Base-by-base conservation (phyloP, 768 basidiomycete species). In the Boletus pseudopeckii region DNA sequence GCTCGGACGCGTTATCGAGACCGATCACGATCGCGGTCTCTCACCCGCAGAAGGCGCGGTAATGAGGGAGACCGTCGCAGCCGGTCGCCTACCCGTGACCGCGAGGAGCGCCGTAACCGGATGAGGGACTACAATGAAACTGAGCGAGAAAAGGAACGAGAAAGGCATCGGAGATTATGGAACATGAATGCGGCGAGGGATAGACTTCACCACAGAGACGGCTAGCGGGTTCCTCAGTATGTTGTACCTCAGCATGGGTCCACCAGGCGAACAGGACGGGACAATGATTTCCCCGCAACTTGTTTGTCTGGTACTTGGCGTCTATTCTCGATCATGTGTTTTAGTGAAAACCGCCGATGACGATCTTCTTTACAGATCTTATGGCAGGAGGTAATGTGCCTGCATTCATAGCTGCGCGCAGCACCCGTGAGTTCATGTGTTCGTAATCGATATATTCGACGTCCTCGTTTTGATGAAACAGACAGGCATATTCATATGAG, bases 81-180 rank as follows among this genome's bases (percentile, higher is more conserved):
- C 59, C 71, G 58, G 33, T 70, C 72, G 6, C 66, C 68, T 55
- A 44, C 53, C 50, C 66, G 43, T 45, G 45, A 42, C 44, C 64
- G 50, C 47, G 65, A 64, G 52, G 55, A 51, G 30, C 62, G 57
- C 36, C 55, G 46, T 40, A 53, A 37, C 49, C 59, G 59, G 17
- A 18, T 52, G 48, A 62, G 62, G 45, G 66, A 62, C 39, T 71
- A 74, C 30, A 60, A 65, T 45, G 62, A 62, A 52, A 48, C 42
- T 13, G 71, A 67, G 54, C 60, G 64, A 41, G 63, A 60, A 47
- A 64, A 28, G 41, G 69, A 65, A 49, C 60, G 80, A 41, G 75
- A 73, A 54, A 66, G 74, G 39, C 78, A 81, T 55, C 71, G 84
- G 22, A 74, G 75, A 59, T 65, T 79, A 41, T 84, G 84, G 84